Conservation (phyloP, 768 basidiomycete species). For the Dacryopinax spathularia region DNA sequence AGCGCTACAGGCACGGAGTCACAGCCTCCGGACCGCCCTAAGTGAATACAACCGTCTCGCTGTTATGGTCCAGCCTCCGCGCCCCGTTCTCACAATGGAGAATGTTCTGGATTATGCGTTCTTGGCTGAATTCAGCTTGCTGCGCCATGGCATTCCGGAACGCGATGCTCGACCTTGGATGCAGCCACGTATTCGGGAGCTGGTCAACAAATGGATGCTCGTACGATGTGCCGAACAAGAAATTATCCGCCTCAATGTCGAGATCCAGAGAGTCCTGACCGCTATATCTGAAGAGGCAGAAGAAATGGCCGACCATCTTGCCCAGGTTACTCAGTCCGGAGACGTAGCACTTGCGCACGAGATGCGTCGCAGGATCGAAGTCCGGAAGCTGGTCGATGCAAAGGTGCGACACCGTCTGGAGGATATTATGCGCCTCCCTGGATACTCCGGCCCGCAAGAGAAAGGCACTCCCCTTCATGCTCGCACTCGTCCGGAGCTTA, state of each 20-base stretch:
- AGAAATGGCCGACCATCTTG: background rate
- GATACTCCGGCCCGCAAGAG: background rate
- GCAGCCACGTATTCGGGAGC: background rate
- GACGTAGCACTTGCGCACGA: background rate
- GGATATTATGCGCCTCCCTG: background rate
- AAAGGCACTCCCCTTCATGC: background rate
- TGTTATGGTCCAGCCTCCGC: background rate
- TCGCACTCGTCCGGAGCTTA: too few species aligned
- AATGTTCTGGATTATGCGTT: background rate
- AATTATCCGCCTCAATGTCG: background rate
- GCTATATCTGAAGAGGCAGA: background rate
- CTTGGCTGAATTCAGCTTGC: background rate
- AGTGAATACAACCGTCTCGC: background rate
- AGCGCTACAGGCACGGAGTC: background rate
- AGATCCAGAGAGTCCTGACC: background rate
- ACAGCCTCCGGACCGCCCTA: background rate
- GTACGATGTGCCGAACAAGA: background rate
- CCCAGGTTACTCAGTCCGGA: background rate
- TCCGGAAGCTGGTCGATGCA: background rate
- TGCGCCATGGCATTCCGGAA: background rate
- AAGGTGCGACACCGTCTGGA: background rate
- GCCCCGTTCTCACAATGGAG: background rate
- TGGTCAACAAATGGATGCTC: background rate
- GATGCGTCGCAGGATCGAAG: background rate
- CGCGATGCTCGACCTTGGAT: background rate